Evolutionary conservation across 164 flowering plant species (phyloP), one percentile per base, ranked within the genome.

Genomic region (Aristolochia fimbriata): DNA sequence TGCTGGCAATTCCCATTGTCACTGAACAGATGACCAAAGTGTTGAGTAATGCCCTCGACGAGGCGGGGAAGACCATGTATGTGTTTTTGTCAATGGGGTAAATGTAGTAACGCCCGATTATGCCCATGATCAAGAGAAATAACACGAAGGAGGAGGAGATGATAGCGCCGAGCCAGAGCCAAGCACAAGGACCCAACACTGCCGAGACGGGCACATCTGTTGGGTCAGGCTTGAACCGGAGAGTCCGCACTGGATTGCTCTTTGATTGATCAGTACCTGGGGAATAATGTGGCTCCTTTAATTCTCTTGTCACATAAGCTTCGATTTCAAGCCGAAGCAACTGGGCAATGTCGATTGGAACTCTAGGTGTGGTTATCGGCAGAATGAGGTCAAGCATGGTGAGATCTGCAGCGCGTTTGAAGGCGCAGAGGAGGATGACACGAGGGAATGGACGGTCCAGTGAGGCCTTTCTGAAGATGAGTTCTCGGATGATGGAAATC

Each of bases 301-400:
- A n/a, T 31, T 86, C 93, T 74, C 85, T 78, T 11, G 97, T 91
- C 1, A 91, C 73, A 57, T 77, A 87, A 31, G 91, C 97, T 10
- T 7, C 8, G 43, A 37, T 37, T 63, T 80, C 76, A 17, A 90
- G 70, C 33, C 82, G 67, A 7, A 83, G 51, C 5, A 27, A 2
- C 21, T 62, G 68, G 60, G 78, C 12, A 7, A 82, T 21, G n/a
- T 74, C 77, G 3, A 63, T 55, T 19, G 77, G 65, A 55, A 62
- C 46, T 59, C 72, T 71, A 1, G 78, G 65, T 27, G 30, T 27
- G 5, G 2, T 37, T 11, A 76, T 22, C 1, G 95, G 97, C 48
- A 85, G 79, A 56, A 90, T 65, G 51, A 87, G 87, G 71, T 85
- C 89, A 46, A 87, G 76, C 82, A 80, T 80, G 63, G 95, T 60